Percentiles rank a stretch among this genome's conserved stretches.
These are phyloP conservation scores for Terfezia claveryi DNA, from an alignment of 495 filamentous ascomycete genomes.

Conservation along the genomic window DNA sequence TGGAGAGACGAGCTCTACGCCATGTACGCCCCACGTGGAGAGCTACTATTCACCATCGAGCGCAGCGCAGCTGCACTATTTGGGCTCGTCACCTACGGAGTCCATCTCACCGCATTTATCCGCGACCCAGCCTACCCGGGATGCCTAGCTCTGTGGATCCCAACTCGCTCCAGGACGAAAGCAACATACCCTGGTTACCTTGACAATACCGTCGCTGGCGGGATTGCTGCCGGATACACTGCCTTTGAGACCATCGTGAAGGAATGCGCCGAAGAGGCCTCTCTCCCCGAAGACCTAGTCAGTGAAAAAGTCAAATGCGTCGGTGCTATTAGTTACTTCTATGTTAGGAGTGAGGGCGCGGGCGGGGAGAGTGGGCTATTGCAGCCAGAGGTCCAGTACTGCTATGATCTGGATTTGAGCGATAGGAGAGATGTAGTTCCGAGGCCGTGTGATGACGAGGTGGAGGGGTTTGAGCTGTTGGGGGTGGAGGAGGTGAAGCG, in stretches of 20 bases:
- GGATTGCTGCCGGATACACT: conserved; percentile 55
- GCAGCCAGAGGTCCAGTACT: conserved; percentile 72
- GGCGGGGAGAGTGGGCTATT: conserved; percentile 73
- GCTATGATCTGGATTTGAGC: conserved; percentile 65
- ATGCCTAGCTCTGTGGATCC: conserved; percentile 56
- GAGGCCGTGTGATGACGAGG: conserved; percentile 64
- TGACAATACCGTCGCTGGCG: conserved; percentile 88
- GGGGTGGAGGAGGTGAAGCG: conserved; percentile 51
- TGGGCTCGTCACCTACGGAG: conserved; percentile 69
- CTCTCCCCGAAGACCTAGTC: conserved; percentile 50
- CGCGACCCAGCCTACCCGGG: conserved; percentile 5
- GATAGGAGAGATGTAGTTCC: conserved; percentile 37
- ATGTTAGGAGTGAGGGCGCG: conserved; percentile 51
- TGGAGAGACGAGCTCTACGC: conserved; percentile 85
- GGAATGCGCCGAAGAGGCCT: conserved; percentile 76
- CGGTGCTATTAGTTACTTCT: conserved; percentile 68
- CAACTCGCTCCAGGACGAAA: conserved; percentile 50
- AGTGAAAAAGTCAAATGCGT: conserved; percentile 30
- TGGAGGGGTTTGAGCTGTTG: conserved; percentile 61
- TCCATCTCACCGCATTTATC: conserved; percentile 10
- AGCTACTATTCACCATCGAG: conserved; percentile 49
- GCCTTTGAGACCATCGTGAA: conserved; percentile 62
- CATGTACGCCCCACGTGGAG: conserved; percentile 40
- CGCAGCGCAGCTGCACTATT: conserved; percentile 59
- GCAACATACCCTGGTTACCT: conserved; percentile 70